phyloP scores from a whole-genome alignment of 768 basidiomycete genomes.

The Pleurotus citrinopileatus region DNA sequence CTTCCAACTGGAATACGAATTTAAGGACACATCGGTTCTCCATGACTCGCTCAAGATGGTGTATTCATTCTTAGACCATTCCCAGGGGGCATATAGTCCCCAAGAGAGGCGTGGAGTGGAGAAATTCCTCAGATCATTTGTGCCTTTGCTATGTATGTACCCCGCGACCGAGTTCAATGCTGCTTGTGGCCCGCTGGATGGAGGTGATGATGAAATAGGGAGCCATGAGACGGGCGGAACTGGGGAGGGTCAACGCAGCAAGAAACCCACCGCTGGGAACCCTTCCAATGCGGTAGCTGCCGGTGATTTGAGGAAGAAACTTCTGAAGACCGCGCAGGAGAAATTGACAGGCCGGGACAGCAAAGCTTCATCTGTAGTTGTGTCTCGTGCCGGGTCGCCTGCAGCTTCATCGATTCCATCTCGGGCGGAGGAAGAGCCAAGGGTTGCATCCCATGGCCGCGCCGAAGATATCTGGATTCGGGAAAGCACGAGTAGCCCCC shows the following conservation, averaged over 20 bases:
- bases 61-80: slow-evolving; percentile 88
- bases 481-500: slow-evolving; percentile 32
- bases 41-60: slow-evolving; percentile 90
- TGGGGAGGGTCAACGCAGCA: slow-evolving; percentile 34
- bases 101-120: slow-evolving; percentile 84
- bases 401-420: slow-evolving; percentile 10
- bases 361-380: slow-evolving; percentile 24
- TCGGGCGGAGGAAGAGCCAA: slow-evolving; percentile 25
- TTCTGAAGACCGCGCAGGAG: slow-evolving; percentile 75
- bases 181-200: slow-evolving; percentile 55
- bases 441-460: slow-evolving; percentile 14
- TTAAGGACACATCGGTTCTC: slow-evolving; percentile 77
- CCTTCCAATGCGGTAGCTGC: slow-evolving; percentile 41
- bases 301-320: slow-evolving; percentile 73
- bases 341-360: slow-evolving; percentile 33
- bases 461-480: slow-evolving; percentile 59
- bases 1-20: slow-evolving; percentile 75
- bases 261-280: slow-evolving; percentile 41
- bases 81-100: slow-evolving; percentile 62
- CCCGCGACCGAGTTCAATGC: slow-evolving; percentile 65
- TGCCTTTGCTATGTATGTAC: slow-evolving; percentile 78
- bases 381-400: slow-evolving; percentile 12
- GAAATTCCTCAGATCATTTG: slow-evolving; percentile 77
- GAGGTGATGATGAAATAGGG: slow-evolving; percentile 35
- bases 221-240: slow-evolving; percentile 27